A percentile compares a stretch with the other conserved stretches of the same genome.
These are phyloP conservation scores for Staphylotrichum tortipilum DNA, from an alignment of 495 filamentous ascomycete genomes.

Conservation along the genomic window DNA sequence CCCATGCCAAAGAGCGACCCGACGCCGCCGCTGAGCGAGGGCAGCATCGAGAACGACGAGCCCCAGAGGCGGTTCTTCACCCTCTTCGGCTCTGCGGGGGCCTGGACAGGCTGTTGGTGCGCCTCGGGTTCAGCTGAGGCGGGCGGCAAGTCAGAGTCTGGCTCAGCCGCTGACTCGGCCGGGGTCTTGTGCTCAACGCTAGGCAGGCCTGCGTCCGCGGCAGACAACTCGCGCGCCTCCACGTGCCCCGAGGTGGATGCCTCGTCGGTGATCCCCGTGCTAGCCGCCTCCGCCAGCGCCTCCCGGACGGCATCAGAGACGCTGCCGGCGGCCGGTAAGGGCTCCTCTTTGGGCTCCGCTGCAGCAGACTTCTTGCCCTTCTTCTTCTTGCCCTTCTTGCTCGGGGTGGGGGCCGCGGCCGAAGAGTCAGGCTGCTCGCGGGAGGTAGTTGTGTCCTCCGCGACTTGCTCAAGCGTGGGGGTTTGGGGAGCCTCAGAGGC, in stretches of 20 bases:
- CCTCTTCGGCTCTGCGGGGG: neutral
- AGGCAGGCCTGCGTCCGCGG: neutral
- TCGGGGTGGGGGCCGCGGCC: neutral
- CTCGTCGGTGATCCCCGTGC: no score
- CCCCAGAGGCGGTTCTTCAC: conserved; percentile 15
- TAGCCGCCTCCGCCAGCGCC: no score
- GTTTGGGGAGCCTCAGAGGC: neutral
- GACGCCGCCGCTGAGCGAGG: conserved; percentile 12
- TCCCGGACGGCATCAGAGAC: neutral
- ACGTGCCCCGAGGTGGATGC: no score
- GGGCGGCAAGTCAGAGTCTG: neutral
- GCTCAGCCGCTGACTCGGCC: neutral
- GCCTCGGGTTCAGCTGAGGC: neutral
- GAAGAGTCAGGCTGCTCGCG: neutral
- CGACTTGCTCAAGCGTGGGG: neutral
- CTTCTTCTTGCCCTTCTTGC: conserved; percentile 29
- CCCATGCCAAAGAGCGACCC: conserved; percentile 17
- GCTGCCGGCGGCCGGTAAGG: neutral
- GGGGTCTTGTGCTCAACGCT: neutral
- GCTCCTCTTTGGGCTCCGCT: conserved; percentile 8
- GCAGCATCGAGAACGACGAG: conserved; percentile 12
- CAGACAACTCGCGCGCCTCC: no score
- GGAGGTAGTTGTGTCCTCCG: neutral
- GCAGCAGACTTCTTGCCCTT: conserved; percentile 18
- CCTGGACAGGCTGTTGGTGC: neutral